phyloP scores from a whole-genome alignment of 441 rosid species.

The Syzygium malaccense region DNA sequence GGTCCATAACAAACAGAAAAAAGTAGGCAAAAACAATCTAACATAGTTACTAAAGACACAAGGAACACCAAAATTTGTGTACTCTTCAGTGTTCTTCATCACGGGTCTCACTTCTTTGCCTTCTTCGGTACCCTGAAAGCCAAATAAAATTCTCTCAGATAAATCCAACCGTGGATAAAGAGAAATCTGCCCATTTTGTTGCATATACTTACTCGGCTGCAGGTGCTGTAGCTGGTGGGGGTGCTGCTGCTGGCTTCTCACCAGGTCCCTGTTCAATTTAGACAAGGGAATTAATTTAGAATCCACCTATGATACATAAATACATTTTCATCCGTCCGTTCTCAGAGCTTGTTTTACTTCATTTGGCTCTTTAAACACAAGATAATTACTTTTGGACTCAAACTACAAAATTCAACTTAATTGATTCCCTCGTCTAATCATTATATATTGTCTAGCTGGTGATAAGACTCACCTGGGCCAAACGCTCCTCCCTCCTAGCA shows the following conservation, averaged over 20 bases:
- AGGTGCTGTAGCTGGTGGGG: slow-evolving; percentile 24
- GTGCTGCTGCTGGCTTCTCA: slow-evolving; percentile 27
- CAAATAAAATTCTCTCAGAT: not conserved
- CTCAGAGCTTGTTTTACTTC: not conserved
- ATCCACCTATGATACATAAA: not conserved
- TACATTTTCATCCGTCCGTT: not conserved
- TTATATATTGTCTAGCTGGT: not conserved
- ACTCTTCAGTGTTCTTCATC: not conserved
- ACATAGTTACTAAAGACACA: not conserved
- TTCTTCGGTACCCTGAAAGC: slow-evolving; percentile 48
- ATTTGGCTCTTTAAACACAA: not conserved
- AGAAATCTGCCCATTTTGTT: not conserved
- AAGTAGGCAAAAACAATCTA: not conserved
- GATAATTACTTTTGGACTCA: not conserved
- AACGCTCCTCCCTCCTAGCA: slow-evolving; percentile 16
- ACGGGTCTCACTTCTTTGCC: slow-evolving; percentile 41
- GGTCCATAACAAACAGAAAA: not conserved
- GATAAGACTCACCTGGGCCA: slow-evolving; percentile 6
- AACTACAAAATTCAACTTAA: not conserved
- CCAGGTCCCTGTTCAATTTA: slow-evolving; percentile 49
- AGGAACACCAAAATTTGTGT: not conserved
- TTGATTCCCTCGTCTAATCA: not conserved
- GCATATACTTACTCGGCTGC: slow-evolving; percentile 34
- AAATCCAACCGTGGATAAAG: not conserved
- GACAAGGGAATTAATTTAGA: not conserved